Conservation (phyloP, 306 rosid species). For the Sechiopsis laciniata region DNA sequence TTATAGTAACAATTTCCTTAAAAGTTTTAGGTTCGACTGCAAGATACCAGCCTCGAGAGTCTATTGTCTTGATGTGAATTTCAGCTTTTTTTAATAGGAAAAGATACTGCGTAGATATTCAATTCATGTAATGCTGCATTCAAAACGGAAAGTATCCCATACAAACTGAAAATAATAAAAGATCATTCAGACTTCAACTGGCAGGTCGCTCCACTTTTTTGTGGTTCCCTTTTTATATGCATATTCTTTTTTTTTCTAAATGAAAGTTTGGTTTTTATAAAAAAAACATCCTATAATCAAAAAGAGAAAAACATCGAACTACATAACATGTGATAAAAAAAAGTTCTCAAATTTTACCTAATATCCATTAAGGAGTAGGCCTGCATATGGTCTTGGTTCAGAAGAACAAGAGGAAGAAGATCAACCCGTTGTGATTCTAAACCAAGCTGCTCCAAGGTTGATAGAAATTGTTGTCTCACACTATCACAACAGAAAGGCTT, state of each 20-base stretch:
- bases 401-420: slow-evolving; percentile 92
- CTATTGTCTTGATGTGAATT: no score
- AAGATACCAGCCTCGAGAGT: no score
- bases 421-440: slow-evolving; percentile 89
- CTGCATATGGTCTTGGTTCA: slow-evolving; percentile 96
- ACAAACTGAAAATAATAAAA: neutral
- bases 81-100: no score
- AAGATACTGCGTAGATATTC: no score
- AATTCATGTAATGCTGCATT: neutral
- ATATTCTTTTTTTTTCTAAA: no score
- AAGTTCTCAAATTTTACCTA: slow-evolving; percentile 46
- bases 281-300: neutral
- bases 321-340: slow-evolving; percentile 3
- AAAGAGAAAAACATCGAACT: neutral
- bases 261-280: neutral
- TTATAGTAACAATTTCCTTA: no score
- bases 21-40: no score
- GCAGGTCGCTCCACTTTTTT: neutral
- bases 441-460: slow-evolving; percentile 83
- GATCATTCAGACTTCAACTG: neutral
- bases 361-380: slow-evolving; percentile 98
- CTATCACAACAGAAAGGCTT: slow-evolving; percentile 98
- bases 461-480: slow-evolving; percentile 79
- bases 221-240: no score
- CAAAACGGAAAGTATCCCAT: neutral